Base-by-base conservation (phyloP, 768 basidiomycete genomes). In the Termitomyces sp. region DNA sequence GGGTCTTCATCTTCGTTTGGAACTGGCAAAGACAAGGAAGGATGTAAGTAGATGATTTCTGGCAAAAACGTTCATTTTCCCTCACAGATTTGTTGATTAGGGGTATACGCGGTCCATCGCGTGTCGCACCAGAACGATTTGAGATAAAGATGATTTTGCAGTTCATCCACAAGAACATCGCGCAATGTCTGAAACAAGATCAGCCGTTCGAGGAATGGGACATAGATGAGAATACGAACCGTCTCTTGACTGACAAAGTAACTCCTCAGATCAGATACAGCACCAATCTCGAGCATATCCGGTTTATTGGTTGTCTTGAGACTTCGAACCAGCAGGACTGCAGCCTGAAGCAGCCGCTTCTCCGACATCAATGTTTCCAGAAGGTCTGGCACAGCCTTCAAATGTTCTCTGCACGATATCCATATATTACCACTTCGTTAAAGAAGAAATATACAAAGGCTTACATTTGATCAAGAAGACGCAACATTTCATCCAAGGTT, bases 231-330 rank as follows among this genome's bases (percentile, higher is more conserved):
- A 8, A 57, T 27, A 59, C 81, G 44, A 60, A 94, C 96, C 56
- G 80, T 84, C 78, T 98, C 95, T 72, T 99, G 97, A 13, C 84
- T 78, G 31, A 79, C 72, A 26, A 98, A 80, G 74, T 98, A 98
- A 62, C 80, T 82, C 56, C 94, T 78, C 47, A 99, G 70, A 70
- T 99, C 97, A 12, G 90, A 76, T 32, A 98, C 77, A 5, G 96
- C 97, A n/a, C 95, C 95, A 58, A 99, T 89, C 67, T 98, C 96
- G 58, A 87, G 75, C 87, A 98, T 91, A 62, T 98, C 97, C 8
- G 86, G 76, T 65, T 90, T 94, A 69, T 90, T 93, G 63, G 96
- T 94, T 31, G 87, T 82, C 71, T 96, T 98, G 48, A 97, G 73
- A 65, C 90, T 93, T 51, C 90, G 79, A 36, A 97, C 85, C 29